Percentiles rank a stretch among this genome's conserved stretches.
Evolutionary conservation across 805 yeast genomes (phyloP).

Genomic region (Ogataea corticis): DNA sequence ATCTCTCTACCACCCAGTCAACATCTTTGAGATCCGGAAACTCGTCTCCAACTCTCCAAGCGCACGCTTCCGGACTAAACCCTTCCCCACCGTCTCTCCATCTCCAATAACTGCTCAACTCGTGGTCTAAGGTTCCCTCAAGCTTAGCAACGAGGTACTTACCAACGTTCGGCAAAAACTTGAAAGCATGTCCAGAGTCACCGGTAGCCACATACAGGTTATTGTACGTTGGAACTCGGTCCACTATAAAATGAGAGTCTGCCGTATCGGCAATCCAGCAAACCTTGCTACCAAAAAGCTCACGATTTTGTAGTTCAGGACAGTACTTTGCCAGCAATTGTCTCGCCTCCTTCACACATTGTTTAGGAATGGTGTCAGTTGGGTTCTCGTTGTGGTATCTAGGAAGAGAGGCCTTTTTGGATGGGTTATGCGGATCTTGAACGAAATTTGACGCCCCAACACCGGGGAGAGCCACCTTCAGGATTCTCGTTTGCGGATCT

Average conservation of each 20-base stretch:
- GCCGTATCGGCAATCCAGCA: conserved; percentile 45
- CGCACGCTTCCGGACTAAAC: conserved; percentile 11
- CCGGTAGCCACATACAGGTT: conserved; percentile 45
- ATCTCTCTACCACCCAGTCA: conserved; percentile 21
- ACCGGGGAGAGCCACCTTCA: conserved; percentile 43
- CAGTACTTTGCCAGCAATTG: conserved; percentile 34
- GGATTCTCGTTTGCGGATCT: conserved; percentile 37
- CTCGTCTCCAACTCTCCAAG: conserved; percentile 17
- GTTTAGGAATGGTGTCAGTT: conserved; percentile 39
- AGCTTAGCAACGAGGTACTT: conserved; percentile 38
- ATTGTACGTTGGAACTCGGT: conserved; percentile 34
- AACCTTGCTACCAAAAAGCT: conserved; percentile 35
- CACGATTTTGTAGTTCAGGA: conserved; percentile 42
- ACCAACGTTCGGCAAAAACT: conserved; percentile 48
- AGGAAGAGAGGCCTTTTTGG: conserved; percentile 35
- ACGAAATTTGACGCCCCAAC: conserved; percentile 33
- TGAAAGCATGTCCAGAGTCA: conserved; percentile 50
- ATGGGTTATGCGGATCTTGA: conserved; percentile 19
- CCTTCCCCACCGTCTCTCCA: conserved; percentile 29
- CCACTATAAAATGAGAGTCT: conserved; percentile 43
- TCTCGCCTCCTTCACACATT: conserved; percentile 33
- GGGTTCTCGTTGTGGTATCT: conserved; percentile 36
- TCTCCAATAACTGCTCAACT: conserved; percentile 30
- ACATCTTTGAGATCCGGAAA: conserved; percentile 16
- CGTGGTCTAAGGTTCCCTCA: conserved; percentile 30